Percentiles rank a stretch among this genome's conserved stretches.
phyloP scores from a whole-genome alignment of 192 early-diverging fungal genomes.

The Haplosporangium gracile region DNA sequence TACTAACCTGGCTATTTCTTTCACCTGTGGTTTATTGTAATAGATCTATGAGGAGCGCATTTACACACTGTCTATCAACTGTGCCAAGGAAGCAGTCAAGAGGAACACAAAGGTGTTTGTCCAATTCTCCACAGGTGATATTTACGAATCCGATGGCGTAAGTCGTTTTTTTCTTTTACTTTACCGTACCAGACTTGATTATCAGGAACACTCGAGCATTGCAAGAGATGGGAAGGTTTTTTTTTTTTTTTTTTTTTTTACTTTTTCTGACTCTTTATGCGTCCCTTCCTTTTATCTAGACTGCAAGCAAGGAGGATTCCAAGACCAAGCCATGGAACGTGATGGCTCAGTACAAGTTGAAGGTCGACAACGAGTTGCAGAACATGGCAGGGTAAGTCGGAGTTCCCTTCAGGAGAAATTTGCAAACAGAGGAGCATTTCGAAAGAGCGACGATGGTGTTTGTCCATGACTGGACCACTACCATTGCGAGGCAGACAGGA shows the following conservation, averaged over 20 bases:
- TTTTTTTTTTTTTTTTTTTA: background rate
- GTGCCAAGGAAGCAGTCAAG: constrained; percentile 85
- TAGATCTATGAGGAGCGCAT: constrained; percentile 88
- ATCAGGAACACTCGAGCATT: background rate
- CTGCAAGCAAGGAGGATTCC: constrained; percentile 57
- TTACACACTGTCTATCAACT: constrained; percentile 71
- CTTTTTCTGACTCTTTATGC: background rate
- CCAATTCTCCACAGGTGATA: constrained; percentile 88
- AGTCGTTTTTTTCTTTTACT: background rate
- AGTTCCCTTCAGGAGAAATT: background rate
- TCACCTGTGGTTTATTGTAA: background rate
- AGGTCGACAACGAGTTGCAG: constrained; percentile 82
- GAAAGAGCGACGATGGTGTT: background rate
- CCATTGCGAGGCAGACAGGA: background rate
- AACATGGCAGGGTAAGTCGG: constrained; percentile 75
- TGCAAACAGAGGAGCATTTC: background rate
- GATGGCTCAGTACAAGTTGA: constrained; percentile 78
- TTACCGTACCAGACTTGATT: background rate
- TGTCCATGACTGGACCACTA: background rate
- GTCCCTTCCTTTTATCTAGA: constrained; percentile 9
- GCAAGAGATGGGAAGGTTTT: background rate
- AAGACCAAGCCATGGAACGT: constrained; percentile 90
- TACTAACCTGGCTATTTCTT: background rate
- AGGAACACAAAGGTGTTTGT: constrained; percentile 79
- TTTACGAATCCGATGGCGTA: constrained; percentile 87